A percentile compares a stretch with the other conserved stretches of the same genome.
Conservation (phyloP, 2,329 filamentous ascomycete genomes). For the Fusarium stilboides region DNA sequence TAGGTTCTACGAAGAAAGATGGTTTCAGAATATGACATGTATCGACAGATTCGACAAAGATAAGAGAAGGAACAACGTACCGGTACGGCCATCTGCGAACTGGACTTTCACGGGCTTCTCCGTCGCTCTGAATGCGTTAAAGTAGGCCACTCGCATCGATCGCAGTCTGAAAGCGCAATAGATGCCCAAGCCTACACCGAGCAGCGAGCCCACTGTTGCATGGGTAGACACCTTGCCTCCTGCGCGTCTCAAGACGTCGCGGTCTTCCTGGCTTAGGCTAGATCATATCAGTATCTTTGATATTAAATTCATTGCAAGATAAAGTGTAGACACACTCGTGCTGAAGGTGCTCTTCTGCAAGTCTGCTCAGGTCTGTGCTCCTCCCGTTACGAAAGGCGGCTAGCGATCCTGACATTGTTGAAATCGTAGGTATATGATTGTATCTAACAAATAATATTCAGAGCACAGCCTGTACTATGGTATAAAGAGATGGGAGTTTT, state of each 20-base stretch:
- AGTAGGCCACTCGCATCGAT: slow-evolving; percentile 16
- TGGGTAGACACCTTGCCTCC: slow-evolving; percentile 5
- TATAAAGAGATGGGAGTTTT: no score
- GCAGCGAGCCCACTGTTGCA: not conserved
- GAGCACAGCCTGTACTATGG: no score
- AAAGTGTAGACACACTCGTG: slow-evolving; percentile 2
- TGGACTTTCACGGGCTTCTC: slow-evolving; percentile 7
- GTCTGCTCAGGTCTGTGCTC: not conserved
- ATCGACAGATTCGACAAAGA: accelerated
- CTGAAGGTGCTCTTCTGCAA: slow-evolving; percentile 11
- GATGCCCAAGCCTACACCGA: not conserved
- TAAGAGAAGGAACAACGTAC: not conserved
- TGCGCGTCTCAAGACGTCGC: not conserved
- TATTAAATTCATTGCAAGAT: not conserved
- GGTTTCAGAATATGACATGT: not conserved
- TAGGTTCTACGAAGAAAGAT: not conserved
- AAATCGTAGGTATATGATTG: no score
- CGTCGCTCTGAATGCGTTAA: slow-evolving; percentile 10
- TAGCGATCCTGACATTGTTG: slow-evolving; percentile 8
- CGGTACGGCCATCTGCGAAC: slow-evolving; percentile 9
- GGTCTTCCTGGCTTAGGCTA: not conserved
- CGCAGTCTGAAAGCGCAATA: slow-evolving; percentile 1
- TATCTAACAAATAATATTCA: no score
- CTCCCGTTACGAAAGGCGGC: slow-evolving; percentile 7
- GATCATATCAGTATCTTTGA: not conserved